Percentiles rank a stretch among this genome's conserved stretches.
Evolutionary conservation across 495 filamentous ascomycete species (phyloP).

Genomic region (Penicillium waksmanii): DNA sequence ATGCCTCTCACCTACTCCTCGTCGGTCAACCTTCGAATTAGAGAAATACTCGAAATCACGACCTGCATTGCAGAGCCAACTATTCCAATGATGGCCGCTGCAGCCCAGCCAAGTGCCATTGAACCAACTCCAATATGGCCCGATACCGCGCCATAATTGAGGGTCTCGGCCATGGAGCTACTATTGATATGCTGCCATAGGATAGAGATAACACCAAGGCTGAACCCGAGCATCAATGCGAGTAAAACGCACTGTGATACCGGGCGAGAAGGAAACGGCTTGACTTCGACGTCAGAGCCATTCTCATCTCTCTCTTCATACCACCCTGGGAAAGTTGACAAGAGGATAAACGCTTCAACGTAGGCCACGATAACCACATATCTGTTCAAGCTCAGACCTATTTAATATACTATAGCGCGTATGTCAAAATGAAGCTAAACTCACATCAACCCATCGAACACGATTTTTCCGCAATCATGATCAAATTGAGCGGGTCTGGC

Average conservation of each 20-base stretch:
- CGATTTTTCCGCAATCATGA: constrained; percentile 23
- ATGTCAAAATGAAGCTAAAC: constrained; percentile 1
- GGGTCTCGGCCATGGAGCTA: constrained; percentile 17
- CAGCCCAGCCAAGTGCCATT: constrained; percentile 23
- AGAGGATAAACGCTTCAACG: not conserved
- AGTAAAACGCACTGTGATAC: not conserved
- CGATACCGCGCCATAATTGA: constrained; percentile 18
- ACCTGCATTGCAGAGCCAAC: not conserved
- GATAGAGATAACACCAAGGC: constrained; percentile 11
- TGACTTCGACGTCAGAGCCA: constrained; percentile 6
- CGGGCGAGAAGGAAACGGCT: constrained; percentile 5
- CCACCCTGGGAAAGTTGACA: constrained; percentile 19
- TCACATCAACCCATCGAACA: constrained; percentile 27
- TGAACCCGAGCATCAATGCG: not conserved
- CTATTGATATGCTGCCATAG: constrained; percentile 25
- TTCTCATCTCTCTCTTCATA: constrained; percentile 3
- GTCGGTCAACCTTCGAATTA: not conserved
- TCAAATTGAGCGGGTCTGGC: constrained; percentile 25
- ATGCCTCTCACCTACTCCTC: not conserved
- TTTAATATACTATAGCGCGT: no score
- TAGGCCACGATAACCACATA: constrained; percentile 1
- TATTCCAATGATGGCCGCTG: constrained; percentile 6
- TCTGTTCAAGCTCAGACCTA: constrained; percentile 1
- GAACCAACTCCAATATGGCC: constrained; percentile 18
- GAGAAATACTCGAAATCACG: constrained; percentile 9